Base-by-base conservation (phyloP, 2,329 filamentous ascomycete genomes). In the Iodosphaeria phyllophila region DNA sequence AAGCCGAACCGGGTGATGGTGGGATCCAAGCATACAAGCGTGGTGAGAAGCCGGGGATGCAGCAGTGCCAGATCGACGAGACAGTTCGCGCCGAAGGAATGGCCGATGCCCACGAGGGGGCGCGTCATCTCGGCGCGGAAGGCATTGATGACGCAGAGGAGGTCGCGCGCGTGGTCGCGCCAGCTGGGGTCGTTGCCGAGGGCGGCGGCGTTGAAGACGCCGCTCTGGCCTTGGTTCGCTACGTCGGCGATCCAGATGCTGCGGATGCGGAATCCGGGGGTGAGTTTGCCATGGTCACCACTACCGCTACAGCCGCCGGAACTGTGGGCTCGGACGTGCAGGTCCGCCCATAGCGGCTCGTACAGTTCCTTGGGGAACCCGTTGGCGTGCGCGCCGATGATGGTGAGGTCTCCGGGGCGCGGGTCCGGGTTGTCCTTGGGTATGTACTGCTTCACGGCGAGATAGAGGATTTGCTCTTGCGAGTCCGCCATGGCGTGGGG, bases 311-410 rank as follows among this genome's bases (percentile, higher is more conserved):
- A n/a, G n/a, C n/a, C n/a, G n/a, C n/a, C n/a, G n/a, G n/a, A n/a
- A n/a, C n/a, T n/a, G 34, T 63, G 60, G 5, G 72, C 54, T 11
- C 58, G 53, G 11, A 58, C 50, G 36, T 77, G 56, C 2, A 93
- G 55, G 25, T 92, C 80, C 30, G 86, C 79, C 77, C 83, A 93
- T 0, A 93, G 55, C 0, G 86, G 78, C 40, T 93, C 84, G 43
- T 93, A 93, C 3, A 93, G 51, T 56, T 95, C 86, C 76, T 93
- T 95, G 8, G 80, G 77, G 36, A 93, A 92, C 8, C 75, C 86
- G 53, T 93, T 93, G 24, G 82, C 86, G 51, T 93, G 84, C 4
- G 75, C 74, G 8, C 66, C 82, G 28, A 95, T 70, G 30, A 95
- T 72, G 12, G 82, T 93, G 6, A 93, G 55, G 47, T 89, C 79